Evolutionary conservation across 805 yeast species (phyloP), one percentile per base, ranked within the genome.

Genomic region (Sugiyamaella marilandica): DNA sequence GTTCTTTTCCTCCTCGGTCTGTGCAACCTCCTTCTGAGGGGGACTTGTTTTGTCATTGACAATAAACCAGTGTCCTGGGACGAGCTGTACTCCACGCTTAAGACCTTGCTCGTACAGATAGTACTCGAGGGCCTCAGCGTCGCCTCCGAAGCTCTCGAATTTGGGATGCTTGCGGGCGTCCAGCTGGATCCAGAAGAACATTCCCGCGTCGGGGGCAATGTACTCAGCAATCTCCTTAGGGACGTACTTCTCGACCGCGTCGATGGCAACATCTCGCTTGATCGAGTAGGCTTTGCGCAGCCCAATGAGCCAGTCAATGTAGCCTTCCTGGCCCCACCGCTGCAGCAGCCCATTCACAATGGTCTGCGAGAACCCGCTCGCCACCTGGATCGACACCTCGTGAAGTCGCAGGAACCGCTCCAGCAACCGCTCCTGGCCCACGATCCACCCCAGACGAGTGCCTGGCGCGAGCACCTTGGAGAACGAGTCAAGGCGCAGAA

Each of bases 401-500:
- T 86, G 88, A 51, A 84, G 73, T 60, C 94, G 78, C 49, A 83
- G 68, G 61, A 74, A 77, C 60, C 92, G 78, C 69, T 85, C 89
- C 59, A 87, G 65, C 48, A 90, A 67, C 14, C 63, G 59, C 43
- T 74, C 72, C 67, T 86, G 90, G 55, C 85, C 95, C 24, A 87
- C 84, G 55, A 90, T 76, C 96, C 96, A 90, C 50, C 97, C 96
- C 54, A 87, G 66, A 73, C 97, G 83, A 31, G 83, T 64, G 60
- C 97, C 97, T 14, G 97, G 97, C 2, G 96, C 97, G 51, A 91
- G 72, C 24, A 90, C 90, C 74, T 90, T 90, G 50, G 97, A 89
- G 71, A 87, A 84, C 1, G 96, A 86, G 69, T 90, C 97, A 65
- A 91, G 76, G 66, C 97, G 81, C 52, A 90, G 66, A 36, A 90